Conservation (phyloP, 345 rosid genomes). For the Citrus maxima region DNA sequence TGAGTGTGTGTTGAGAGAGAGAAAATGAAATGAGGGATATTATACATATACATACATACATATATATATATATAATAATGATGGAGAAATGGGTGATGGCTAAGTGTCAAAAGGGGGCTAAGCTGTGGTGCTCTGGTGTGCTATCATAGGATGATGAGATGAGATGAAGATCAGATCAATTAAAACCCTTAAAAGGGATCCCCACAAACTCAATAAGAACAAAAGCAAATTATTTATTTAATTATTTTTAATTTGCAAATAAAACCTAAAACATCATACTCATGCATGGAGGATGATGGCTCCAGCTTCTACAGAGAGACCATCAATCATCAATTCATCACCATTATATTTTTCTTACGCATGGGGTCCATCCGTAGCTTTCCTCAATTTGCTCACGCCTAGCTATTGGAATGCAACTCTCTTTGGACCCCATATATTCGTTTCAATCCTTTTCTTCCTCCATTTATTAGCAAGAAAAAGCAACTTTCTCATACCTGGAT, state of each 20-base stretch:
- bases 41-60: rapidly evolving
- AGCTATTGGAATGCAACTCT: not conserved
- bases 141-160: not conserved
- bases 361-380: not conserved
- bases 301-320: not conserved
- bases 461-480: not conserved
- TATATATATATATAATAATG: no score
- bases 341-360: not conserved
- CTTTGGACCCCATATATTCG: not conserved
- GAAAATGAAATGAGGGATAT: not conserved
- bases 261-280: not conserved
- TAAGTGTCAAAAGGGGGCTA: conserved; percentile 1
- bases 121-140: not conserved
- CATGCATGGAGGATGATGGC: not conserved
- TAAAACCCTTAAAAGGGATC: not conserved
- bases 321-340: not conserved
- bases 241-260: no score
- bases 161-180: not conserved
- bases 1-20: no score
- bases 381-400: not conserved
- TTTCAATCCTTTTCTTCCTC: not conserved
- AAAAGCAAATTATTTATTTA: not conserved
- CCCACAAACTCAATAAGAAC: not conserved
- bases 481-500: not conserved
- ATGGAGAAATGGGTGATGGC: not conserved